Conservation (phyloP, 352 stramenopile species). For the Phytophthora cactorum region DNA sequence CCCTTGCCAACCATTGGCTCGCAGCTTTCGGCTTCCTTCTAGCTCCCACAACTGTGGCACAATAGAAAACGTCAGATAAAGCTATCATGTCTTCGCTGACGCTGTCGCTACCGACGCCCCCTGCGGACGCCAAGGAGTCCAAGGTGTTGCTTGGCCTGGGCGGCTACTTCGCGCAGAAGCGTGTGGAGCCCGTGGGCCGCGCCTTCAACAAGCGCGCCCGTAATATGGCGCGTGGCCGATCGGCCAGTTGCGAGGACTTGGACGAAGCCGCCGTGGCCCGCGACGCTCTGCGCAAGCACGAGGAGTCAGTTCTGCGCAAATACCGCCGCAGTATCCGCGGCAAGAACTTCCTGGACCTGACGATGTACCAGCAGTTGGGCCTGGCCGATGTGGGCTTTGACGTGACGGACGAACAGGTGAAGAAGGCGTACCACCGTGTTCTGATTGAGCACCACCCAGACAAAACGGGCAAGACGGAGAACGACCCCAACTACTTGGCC, state of each 20-base stretch:
- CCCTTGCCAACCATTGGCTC: conserved; percentile 18
- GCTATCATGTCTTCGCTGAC: conserved; percentile 45
- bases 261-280: conserved; percentile 69
- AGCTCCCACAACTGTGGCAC: neutral
- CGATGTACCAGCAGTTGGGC: conserved; percentile 89
- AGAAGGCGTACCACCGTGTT: conserved; percentile 90
- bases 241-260: conserved; percentile 76
- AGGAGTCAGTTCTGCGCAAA: conserved; percentile 75
- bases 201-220: conserved; percentile 77
- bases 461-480: conserved; percentile 90
- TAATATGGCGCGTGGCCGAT: conserved; percentile 78
- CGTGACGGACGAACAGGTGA: conserved; percentile 84
- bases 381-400: conserved; percentile 80
- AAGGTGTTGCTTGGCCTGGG: conserved; percentile 63
- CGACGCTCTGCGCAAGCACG: conserved; percentile 67
- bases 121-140: conserved; percentile 57
- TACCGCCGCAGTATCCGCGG: conserved; percentile 83
- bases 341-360: conserved; percentile 85
- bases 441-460: conserved; percentile 90
- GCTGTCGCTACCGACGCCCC: conserved; percentile 68
- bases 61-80: conserved; percentile 12
- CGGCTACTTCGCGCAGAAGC: conserved; percentile 81
- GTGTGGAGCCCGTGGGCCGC: conserved; percentile 73
- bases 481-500: conserved; percentile 89
- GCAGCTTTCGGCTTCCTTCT: neutral